Percentiles rank a stretch among this genome's conserved stretches.
Evolutionary conservation across 805 yeast genomes (phyloP).

Genomic region (Maudiozyma barnettii): DNA sequence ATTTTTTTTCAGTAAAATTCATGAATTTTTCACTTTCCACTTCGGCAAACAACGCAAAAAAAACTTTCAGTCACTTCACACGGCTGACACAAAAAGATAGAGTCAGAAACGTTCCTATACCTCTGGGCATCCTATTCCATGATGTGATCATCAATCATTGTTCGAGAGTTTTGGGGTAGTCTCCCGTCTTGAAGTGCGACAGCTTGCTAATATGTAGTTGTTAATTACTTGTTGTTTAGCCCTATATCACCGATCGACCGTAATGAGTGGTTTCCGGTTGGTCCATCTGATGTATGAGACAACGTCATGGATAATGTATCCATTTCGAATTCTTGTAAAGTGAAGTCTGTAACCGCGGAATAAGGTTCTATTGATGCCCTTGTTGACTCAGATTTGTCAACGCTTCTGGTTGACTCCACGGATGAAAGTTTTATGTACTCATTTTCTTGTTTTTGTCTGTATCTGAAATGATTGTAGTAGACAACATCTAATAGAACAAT

Average conservation of each 20-base stretch:
- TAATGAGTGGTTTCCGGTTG: neutral
- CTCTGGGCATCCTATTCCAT: no score
- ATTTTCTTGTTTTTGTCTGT: slow-evolving; percentile 12
- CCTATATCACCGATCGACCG: neutral
- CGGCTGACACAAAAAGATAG: neutral
- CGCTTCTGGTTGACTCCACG: neutral
- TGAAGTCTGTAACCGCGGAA: slow-evolving; percentile 4
- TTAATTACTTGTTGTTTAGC: neutral
- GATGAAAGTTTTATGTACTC: neutral
- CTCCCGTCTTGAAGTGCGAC: neutral
- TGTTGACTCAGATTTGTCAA: neutral
- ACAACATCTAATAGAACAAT: slow-evolving; percentile 70
- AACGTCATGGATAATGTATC: slow-evolving; percentile 1
- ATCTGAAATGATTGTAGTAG: slow-evolving; percentile 72
- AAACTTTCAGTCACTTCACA: slow-evolving; percentile 1
- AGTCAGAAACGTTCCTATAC: no score
- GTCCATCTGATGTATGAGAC: neutral
- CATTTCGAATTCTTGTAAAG: slow-evolving; percentile 7
- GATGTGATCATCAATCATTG: no score
- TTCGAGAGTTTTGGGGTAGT: no score
- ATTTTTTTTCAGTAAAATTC: neutral
- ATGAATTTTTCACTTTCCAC: neutral
- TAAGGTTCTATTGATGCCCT: neutral
- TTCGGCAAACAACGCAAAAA: neutral
- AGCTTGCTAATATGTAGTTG: neutral